Conservation (phyloP, 1,284 basidiomycete genomes). For the Microbotryum violaceum region DNA sequence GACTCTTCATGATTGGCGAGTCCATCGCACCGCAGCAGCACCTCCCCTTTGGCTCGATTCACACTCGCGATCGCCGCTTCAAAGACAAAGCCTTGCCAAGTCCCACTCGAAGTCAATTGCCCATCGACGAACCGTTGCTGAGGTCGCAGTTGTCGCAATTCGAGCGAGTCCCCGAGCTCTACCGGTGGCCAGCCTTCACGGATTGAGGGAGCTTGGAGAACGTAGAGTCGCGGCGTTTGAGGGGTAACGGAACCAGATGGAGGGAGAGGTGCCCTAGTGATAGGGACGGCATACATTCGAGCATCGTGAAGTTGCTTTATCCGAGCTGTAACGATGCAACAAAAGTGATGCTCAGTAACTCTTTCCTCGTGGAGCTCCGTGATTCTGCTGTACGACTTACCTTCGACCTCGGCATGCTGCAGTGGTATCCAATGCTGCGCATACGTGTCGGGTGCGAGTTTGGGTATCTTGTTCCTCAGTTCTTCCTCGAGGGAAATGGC, state of each 20-base stretch:
- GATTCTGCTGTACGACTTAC: no score
- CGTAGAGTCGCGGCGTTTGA: conserved; percentile 8
- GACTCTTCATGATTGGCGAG: conserved; percentile 8
- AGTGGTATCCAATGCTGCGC: conserved; percentile 15
- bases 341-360: background rate
- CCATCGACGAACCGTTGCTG: conserved; percentile 5
- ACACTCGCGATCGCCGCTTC: conserved; percentile 38
- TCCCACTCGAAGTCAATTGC: background rate
- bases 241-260: background rate
- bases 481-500: no score
- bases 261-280: background rate
- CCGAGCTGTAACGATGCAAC: background rate
- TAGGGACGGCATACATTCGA: background rate
- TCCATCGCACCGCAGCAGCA: conserved; percentile 32
- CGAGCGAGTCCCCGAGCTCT: conserved; percentile 37
- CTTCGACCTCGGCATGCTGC: conserved; percentile 7
- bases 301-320: conserved; percentile 4
- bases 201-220: conserved; percentile 29
- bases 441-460: conserved; percentile 10
- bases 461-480: background rate
- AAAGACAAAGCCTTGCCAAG: conserved; percentile 31
- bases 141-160: conserved; percentile 36
- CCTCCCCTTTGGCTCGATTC: conserved; percentile 35
- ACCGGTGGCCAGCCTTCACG: conserved; percentile 41
- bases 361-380: no score